Conservation (phyloP, 805 yeast species). For the Teunomyces gatunensis region DNA sequence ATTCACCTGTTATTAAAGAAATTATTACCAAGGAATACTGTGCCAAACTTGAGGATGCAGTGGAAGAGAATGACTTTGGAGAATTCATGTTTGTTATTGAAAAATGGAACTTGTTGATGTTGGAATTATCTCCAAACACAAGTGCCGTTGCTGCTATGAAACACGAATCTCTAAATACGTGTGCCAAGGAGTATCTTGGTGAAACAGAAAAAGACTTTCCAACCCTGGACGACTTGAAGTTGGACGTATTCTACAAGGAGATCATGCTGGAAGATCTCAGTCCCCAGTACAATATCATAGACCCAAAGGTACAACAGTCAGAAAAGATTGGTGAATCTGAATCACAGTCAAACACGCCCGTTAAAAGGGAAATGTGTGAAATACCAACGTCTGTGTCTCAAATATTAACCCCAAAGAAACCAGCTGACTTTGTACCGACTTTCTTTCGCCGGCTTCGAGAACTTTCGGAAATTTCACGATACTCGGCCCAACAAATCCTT, state of each 20-base stretch:
- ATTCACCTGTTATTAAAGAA: conserved; percentile 28
- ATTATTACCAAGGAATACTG: conserved; percentile 35
- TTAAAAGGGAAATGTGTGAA: background rate
- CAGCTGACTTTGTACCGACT: conserved; percentile 16
- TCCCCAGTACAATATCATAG: conserved; percentile 9
- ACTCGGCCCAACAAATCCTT: conserved; percentile 59
- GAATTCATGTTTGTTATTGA: conserved; percentile 37
- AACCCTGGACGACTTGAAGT: conserved; percentile 16
- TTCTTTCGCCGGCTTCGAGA: conserved; percentile 21
- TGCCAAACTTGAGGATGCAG: conserved; percentile 25
- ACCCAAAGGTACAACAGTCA: background rate
- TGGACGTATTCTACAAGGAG: conserved; percentile 19
- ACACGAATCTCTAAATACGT: conserved; percentile 22
- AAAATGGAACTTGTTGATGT: conserved; percentile 41
- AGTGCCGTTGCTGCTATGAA: background rate
- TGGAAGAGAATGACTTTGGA: conserved; percentile 32
- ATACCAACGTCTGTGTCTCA: conserved; percentile 2
- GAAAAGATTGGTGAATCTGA: background rate
- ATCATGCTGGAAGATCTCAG: conserved; percentile 10
- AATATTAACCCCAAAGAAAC: conserved; percentile 12
- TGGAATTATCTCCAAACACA: conserved; percentile 33
- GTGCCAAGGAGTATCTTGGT: conserved; percentile 17
- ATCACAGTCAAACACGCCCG: background rate
- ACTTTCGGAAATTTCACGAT: conserved; percentile 27
- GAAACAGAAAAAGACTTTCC: conserved; percentile 13